Evolutionary conservation across 768 basidiomycete species (phyloP), one percentile per base, ranked within the genome.

Genomic region (Boletus fagicola): DNA sequence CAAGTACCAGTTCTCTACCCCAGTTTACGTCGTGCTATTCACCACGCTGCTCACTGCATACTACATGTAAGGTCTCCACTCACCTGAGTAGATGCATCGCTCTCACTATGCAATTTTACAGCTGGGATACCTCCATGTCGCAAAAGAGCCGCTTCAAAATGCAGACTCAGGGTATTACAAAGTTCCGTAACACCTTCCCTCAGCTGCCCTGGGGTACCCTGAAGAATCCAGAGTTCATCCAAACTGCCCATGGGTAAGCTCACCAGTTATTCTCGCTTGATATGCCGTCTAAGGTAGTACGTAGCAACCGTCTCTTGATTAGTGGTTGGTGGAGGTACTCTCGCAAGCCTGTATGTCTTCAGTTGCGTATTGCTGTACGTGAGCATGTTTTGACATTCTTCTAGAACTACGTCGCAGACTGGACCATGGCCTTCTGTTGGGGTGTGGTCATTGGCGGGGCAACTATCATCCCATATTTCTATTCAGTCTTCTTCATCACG

Each of bases 61-160:
- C 76, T 94, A 83, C 68, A 78, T 96, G 92, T 92, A 54, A 60
- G 87, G 20, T 33, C 18, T 47, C 13, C 24, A n/a, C 28, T 40
- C 18, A 3, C 3, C 9, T 1, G 31, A n/a, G 40, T 22, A 6
- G 33, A 43, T 43, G 9, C 10, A 10, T 6, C 5, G 38, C n/a
- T 31, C 40, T 61, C 30, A 70, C 46, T 2, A n/a, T 26, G 3
- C 24, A 30, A 35, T n/a, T 43, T 24, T 38, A 38, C 46, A 94
- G 92, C 65, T 98, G 91, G 82, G 97, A 99, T 65, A 88, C 91
- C 18, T 80, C 94, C 2, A 96, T 94, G 92, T 85, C 93, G 4
- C 96, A 98, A 70, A 98, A 99, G 77, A 94, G 92, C 62, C 86
- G 86, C 60, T 98, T 98, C 83, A 96, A 97, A 72, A 96, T 98